Evolutionary conservation across 306 rosid species (phyloP).

Genomic region (Cucurbita ficifolia): DNA sequence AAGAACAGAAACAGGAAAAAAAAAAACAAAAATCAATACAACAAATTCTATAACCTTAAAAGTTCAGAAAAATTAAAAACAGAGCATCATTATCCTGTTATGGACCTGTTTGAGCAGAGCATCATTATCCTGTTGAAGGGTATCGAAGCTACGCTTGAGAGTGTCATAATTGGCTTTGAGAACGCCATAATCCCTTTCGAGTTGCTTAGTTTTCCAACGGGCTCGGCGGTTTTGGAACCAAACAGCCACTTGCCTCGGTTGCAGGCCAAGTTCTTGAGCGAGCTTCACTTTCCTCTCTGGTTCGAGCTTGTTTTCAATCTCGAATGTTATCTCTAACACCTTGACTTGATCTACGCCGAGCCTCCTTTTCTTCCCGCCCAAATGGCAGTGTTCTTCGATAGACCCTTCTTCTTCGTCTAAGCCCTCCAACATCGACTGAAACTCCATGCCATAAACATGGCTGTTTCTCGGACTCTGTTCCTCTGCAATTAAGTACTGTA

Average conservation of each 20-base stretch:
- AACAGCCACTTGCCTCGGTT: conserved; percentile 87
- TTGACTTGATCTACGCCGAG: conserved; percentile 74
- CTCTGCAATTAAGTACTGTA: conserved; percentile 8
- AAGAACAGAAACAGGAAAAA: background rate
- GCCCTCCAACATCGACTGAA: conserved; percentile 65
- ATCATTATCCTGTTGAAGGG: conserved; percentile 60
- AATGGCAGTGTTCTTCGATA: conserved; percentile 41
- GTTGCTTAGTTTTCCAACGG: conserved; percentile 89
- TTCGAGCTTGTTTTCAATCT: conserved; percentile 90
- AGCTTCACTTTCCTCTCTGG: conserved; percentile 82
- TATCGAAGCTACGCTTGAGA: conserved; percentile 39
- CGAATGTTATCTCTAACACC: conserved; percentile 90
- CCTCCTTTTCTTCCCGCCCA: conserved; percentile 67
- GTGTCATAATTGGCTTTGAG: conserved; percentile 60
- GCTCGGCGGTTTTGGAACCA: conserved; percentile 99
- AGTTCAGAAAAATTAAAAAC: background rate
- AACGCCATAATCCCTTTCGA: conserved; percentile 75
- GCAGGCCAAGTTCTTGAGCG: conserved; percentile 84
- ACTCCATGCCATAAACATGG: conserved; percentile 45
- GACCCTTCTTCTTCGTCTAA: conserved; percentile 81
- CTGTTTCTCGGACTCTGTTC: conserved; percentile 9
- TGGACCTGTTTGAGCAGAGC: conserved; percentile 55
- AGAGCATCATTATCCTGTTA: too few relatives aligned
- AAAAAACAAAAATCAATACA: background rate
- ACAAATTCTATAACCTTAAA: background rate